Evolutionary conservation across 495 filamentous ascomycete genomes (phyloP).

Genomic region (Sabuloglossum arenarium): DNA sequence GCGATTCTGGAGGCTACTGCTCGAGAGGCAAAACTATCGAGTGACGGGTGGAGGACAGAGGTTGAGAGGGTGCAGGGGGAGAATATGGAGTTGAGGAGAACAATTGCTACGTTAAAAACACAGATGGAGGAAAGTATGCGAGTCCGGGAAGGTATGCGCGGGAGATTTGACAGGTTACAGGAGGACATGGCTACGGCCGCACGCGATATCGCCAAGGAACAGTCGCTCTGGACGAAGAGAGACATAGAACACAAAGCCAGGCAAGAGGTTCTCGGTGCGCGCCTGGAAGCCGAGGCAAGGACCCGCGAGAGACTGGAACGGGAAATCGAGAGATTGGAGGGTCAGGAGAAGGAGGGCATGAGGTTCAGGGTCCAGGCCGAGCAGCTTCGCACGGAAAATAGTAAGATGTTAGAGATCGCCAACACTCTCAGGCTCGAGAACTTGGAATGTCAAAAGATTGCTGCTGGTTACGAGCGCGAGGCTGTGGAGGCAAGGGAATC

Average conservation of each 20-base stretch:
- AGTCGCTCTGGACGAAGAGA: conserved; percentile 47
- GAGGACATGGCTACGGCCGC: conserved; percentile 64
- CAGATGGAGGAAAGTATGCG: conserved; percentile 74
- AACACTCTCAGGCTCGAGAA: conserved; percentile 44
- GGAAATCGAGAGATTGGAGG: conserved; percentile 57
- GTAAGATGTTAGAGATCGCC: conserved; percentile 42
- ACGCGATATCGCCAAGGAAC: conserved; percentile 56
- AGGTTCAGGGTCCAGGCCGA: conserved; percentile 30
- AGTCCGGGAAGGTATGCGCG: conserved; percentile 53
- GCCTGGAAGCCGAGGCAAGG: conserved; percentile 53
- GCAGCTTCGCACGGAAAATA: conserved; percentile 31
- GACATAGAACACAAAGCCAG: conserved; percentile 53
- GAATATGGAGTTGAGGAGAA: conserved; percentile 31
- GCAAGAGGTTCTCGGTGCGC: conserved; percentile 60
- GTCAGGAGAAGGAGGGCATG: conserved; percentile 47
- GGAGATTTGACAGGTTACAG: conserved; percentile 63
- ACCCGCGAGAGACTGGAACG: conserved; percentile 59
- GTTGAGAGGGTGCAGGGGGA: conserved; percentile 31
- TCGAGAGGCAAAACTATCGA: conserved; percentile 38
- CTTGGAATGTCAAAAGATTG: conserved; percentile 34
- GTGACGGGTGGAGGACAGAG: conserved; percentile 30
- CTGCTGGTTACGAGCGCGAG: conserved; percentile 59
- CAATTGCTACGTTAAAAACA: conserved; percentile 41
- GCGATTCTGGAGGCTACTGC: conserved; percentile 33
- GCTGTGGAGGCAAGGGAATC: conserved; percentile 62